Evolutionary conservation across 2,329 filamentous ascomycete species (phyloP).

Genomic region (Fusarium torreyae): DNA sequence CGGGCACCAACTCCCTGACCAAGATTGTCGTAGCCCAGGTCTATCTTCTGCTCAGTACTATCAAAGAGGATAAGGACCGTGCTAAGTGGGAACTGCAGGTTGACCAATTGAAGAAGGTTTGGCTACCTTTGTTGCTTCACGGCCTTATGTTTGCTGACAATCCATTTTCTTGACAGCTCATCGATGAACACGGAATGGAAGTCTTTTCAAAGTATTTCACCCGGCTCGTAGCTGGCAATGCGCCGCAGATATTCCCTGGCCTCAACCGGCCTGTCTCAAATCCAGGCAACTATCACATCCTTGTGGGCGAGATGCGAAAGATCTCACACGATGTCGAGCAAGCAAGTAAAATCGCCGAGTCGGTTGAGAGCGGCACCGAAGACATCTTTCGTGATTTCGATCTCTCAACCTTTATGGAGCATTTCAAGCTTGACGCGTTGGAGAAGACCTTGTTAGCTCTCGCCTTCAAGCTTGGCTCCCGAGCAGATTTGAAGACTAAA

Average conservation of each 20-base stretch:
- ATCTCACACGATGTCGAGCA: slow-evolving; percentile 85
- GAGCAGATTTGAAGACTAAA: slow-evolving; percentile 88
- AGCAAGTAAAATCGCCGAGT: slow-evolving; percentile 91
- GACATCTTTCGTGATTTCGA: slow-evolving; percentile 98
- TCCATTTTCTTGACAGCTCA: slow-evolving; percentile 71
- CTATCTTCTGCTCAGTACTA: slow-evolving; percentile 91
- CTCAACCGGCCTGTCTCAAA: slow-evolving; percentile 80
- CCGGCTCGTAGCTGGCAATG: slow-evolving; percentile 92
- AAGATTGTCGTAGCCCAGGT: slow-evolving; percentile 97
- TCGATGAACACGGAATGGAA: slow-evolving; percentile 99
- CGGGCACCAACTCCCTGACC: slow-evolving; percentile 77
- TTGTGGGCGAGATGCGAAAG: slow-evolving; percentile 89
- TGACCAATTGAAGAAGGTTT: slow-evolving; percentile 92
- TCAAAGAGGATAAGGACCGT: slow-evolving; percentile 93
- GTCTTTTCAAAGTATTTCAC: slow-evolving; percentile 97
- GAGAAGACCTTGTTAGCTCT: slow-evolving; percentile 90
- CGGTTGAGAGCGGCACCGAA: slow-evolving; percentile 90
- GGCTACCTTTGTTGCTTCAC: not conserved
- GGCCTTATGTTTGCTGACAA: slow-evolving; percentile 40
- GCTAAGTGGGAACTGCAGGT: slow-evolving; percentile 93
- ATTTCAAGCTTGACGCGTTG: slow-evolving; percentile 92
- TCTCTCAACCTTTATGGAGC: slow-evolving; percentile 93
- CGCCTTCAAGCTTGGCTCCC: slow-evolving; percentile 87
- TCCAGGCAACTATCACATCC: slow-evolving; percentile 85
- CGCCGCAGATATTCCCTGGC: slow-evolving; percentile 89